Conservation (phyloP, 345 rosid species). For the Gossypium australe region DNA sequence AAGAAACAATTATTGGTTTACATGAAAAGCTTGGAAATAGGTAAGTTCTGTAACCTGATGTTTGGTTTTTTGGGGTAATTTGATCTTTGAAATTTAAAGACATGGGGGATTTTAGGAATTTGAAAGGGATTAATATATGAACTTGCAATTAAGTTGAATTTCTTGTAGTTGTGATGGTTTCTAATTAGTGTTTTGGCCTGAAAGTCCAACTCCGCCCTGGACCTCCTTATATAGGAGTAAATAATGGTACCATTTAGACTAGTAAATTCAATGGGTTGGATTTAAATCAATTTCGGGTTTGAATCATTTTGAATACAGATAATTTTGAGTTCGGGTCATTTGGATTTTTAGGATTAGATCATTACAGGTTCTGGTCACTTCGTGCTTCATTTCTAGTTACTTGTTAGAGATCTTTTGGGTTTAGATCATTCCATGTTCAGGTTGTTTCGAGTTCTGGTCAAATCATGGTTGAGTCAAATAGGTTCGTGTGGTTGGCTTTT, state of each 20-base stretch:
- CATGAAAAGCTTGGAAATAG: conserved; percentile 45
- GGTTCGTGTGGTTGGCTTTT: no score
- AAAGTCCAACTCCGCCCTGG: no score
- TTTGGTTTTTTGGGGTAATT: neutral
- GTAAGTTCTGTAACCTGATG: conserved; percentile 19
- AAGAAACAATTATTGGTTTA: conserved; percentile 34
- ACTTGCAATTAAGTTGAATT: neutral
- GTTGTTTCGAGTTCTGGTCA: no score
- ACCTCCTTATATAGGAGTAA: no score
- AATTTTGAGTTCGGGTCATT: neutral
- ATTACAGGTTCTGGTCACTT: neutral
- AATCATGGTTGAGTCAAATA: no score
- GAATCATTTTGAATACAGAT: no score
- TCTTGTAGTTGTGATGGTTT: neutral
- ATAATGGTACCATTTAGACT: no score
- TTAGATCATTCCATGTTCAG: no score
- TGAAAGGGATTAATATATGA: neutral
- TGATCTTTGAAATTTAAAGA: neutral
- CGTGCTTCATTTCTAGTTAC: neutral
- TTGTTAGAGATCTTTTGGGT: no score
- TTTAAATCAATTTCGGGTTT: no score
- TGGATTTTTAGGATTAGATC: neutral
- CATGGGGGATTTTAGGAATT: neutral
- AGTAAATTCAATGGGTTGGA: no score
- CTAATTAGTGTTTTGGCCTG: neutral